Percentiles rank a stretch among this genome's conserved stretches.
These are phyloP conservation scores for Aureobasidium subglaciale DNA, from an alignment of 2,329 filamentous ascomycete genomes.

Conservation along the genomic window DNA sequence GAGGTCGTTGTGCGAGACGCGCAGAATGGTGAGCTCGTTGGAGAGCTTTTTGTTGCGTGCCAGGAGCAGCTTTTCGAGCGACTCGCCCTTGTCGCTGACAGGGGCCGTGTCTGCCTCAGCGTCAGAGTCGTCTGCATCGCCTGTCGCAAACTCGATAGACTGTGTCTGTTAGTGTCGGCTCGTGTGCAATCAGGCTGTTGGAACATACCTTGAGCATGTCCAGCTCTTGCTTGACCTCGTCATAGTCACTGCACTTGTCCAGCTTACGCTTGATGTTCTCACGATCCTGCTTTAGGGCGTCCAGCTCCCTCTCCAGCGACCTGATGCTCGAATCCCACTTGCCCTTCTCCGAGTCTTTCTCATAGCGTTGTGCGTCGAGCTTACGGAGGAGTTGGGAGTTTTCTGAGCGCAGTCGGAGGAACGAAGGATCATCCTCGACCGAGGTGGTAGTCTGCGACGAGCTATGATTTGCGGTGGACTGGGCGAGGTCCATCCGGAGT, in stretches of 20 bases:
- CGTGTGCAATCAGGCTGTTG: background rate
- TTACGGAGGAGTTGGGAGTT: conserved; percentile 88
- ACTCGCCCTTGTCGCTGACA: conserved; percentile 57
- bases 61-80: conserved; percentile 81
- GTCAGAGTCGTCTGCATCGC: conserved; percentile 55
- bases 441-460: conserved; percentile 49
- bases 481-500: conserved; percentile 79
- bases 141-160: conserved; percentile 93
- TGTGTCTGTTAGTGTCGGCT: conserved; percentile 24
- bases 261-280: conserved; percentile 74
- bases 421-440: conserved; percentile 82
- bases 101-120: conserved; percentile 50
- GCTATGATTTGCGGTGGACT: conserved; percentile 68
- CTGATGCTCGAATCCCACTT: conserved; percentile 69
- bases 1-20: conserved; percentile 89
- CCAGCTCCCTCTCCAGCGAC: conserved; percentile 70
- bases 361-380: conserved; percentile 73
- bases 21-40: conserved; percentile 84
- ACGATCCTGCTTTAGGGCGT: conserved; percentile 69
- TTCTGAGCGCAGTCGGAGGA: conserved; percentile 81
- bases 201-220: conserved; percentile 71
- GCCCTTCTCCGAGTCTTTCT: conserved; percentile 74
- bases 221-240: conserved; percentile 90
- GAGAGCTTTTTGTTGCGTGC: conserved; percentile 94
- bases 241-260: conserved; percentile 86